A percentile compares a stretch with the other conserved stretches of the same genome.
phyloP scores from a whole-genome alignment of 371 early-diverging fungal genomes.

The Circinella minor region DNA sequence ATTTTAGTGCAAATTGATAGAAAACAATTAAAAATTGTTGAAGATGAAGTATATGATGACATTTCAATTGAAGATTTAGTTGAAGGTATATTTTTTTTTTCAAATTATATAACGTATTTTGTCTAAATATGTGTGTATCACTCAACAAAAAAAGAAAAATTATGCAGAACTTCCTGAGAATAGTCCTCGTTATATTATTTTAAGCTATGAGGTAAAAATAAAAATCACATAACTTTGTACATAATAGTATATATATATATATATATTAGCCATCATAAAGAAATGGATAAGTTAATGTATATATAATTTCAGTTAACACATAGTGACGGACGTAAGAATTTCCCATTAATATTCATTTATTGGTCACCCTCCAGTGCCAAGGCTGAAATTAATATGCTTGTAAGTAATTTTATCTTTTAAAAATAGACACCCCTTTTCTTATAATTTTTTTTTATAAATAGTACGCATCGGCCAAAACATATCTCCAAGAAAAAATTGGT shows the following conservation, averaged over 20 bases:
- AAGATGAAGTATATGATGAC: slow-evolving; percentile 57
- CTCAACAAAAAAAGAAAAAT: not conserved
- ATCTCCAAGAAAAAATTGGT: slow-evolving; percentile 58
- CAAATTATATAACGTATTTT: not conserved
- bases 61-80: slow-evolving; percentile 63
- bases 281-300: not conserved
- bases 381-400: slow-evolving; percentile 65
- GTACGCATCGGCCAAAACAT: slow-evolving; percentile 72
- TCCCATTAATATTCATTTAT: slow-evolving; percentile 68
- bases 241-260: too few relatives aligned
- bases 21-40: slow-evolving; percentile 53
- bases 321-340: slow-evolving; percentile 68
- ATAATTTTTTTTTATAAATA: slow-evolving; percentile 17
- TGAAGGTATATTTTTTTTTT: slow-evolving; percentile 37
- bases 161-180: slow-evolving; percentile 68
- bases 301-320: slow-evolving; percentile 45
- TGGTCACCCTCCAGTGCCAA: slow-evolving; percentile 66
- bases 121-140: not conserved
- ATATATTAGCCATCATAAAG: not conserved
- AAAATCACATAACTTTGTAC: not conserved
- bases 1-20: slow-evolving; percentile 63
- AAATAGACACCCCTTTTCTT: not conserved
- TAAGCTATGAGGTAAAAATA: slow-evolving; percentile 63
- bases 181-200: slow-evolving; percentile 68
- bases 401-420: slow-evolving; percentile 19